phyloP scores from a whole-genome alignment of 2,329 filamentous ascomycete species.

The Fusarium begoniae region DNA sequence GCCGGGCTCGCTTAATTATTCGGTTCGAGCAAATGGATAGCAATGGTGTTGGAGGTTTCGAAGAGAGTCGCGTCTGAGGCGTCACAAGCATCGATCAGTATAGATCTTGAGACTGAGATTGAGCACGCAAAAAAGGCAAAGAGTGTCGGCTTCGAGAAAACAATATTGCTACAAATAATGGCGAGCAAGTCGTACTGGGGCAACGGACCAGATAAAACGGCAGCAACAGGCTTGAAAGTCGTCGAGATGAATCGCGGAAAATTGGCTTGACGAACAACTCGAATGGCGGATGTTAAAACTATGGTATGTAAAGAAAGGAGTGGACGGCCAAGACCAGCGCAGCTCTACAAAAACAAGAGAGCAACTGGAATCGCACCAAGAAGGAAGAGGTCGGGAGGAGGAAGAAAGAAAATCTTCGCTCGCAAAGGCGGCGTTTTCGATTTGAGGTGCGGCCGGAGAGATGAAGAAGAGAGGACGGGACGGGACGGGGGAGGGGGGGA shows the following conservation, averaged over 20 bases:
- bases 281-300: conserved; percentile 27
- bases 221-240: conserved; percentile 28
- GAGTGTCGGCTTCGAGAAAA: conserved; percentile 9
- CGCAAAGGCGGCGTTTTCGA: conserved; percentile 39
- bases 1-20: conserved; percentile 16
- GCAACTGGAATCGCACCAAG: conserved; percentile 67
- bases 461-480: conserved; percentile 41
- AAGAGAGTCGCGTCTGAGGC: conserved; percentile 21
- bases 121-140: conserved; percentile 14
- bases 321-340: conserved; percentile 69
- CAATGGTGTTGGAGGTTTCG: conserved; percentile 1
- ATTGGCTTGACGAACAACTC: conserved; percentile 41
- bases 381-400: conserved; percentile 38
- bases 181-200: conserved; percentile 11
- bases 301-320: conserved; percentile 55
- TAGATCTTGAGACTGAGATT: conserved; percentile 23
- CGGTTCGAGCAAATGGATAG: conserved; percentile 1
- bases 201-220: conserved; percentile 37
- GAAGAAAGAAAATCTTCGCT: conserved; percentile 43
- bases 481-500: conserved; percentile 36
- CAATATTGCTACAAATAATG: conserved; percentile 11
- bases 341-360: conserved; percentile 56
- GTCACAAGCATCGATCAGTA: conserved; percentile 34
- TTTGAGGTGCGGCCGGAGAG: conserved; percentile 33
- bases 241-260: conserved; percentile 35